Conservation (phyloP, 495 filamentous ascomycete genomes). For the Aspergillus haitiensis region DNA sequence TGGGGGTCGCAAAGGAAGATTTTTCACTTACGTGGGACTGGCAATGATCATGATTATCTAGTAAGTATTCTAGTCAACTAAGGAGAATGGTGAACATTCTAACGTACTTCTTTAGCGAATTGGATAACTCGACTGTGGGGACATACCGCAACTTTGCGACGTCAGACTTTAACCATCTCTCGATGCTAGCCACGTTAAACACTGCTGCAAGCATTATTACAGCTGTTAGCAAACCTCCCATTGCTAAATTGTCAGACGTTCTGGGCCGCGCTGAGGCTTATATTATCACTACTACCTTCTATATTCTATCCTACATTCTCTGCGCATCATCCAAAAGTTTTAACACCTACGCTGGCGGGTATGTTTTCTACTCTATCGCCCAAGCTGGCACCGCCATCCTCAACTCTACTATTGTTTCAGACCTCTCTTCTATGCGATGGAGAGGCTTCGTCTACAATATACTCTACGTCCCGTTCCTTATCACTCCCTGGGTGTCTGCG, state of each 20-base stretch:
- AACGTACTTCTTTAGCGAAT: conserved; percentile 27
- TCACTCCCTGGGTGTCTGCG: conserved; percentile 47
- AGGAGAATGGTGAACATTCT: not conserved
- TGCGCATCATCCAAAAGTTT: conserved; percentile 46
- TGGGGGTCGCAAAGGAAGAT: conserved; percentile 44
- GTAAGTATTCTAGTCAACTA: conserved; percentile 25
- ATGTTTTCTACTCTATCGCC: conserved; percentile 47
- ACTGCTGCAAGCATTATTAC: conserved; percentile 48
- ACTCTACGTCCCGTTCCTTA: conserved; percentile 47
- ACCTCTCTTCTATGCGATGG: conserved; percentile 48
- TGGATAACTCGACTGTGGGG: conserved; percentile 50
- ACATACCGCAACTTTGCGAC: conserved; percentile 49
- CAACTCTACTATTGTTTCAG: conserved; percentile 49
- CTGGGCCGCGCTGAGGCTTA: conserved; percentile 49
- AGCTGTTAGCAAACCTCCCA: conserved; percentile 47
- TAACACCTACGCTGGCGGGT: conserved; percentile 46
- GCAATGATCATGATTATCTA: conserved; percentile 51
- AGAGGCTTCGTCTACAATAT: conserved; percentile 47
- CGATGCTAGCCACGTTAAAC: conserved; percentile 42
- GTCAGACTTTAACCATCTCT: conserved; percentile 44
- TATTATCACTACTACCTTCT: conserved; percentile 43
- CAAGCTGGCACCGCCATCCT: conserved; percentile 49
- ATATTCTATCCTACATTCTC: conserved; percentile 47
- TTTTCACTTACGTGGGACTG: conserved; percentile 41
- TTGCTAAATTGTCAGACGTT: conserved; percentile 51